Percentiles rank a stretch among this genome's conserved stretches.
Conservation (phyloP, 2,329 filamentous ascomycete genomes). For the Arthrobotrys iridis region DNA sequence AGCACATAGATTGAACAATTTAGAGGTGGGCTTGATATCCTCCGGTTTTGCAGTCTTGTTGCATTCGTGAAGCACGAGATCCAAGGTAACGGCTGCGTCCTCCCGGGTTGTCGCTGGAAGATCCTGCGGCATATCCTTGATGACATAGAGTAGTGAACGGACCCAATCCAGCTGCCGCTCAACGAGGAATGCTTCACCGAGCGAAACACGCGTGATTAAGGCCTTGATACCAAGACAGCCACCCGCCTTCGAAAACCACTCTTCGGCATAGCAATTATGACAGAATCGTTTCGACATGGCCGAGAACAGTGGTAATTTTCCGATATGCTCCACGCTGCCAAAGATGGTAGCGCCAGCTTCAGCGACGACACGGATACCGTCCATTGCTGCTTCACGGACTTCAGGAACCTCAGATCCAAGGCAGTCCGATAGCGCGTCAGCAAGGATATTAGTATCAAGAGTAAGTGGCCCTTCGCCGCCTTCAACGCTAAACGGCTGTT, state of each 20-base stretch:
- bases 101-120: constrained; percentile 87
- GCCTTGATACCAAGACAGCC: constrained; percentile 90
- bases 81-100: constrained; percentile 83
- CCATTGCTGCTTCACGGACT: constrained; percentile 83
- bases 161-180: constrained; percentile 87
- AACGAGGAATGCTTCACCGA: constrained; percentile 84
- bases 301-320: constrained; percentile 83
- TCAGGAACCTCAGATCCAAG: constrained; percentile 83
- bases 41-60: constrained; percentile 82
- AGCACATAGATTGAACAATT: constrained; percentile 79
- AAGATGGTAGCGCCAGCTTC: constrained; percentile 81
- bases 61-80: constrained; percentile 79
- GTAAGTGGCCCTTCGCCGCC: constrained; percentile 87
- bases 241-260: constrained; percentile 98
- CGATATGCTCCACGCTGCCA: constrained; percentile 75
- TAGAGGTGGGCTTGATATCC: constrained; percentile 74
- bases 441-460: constrained; percentile 85
- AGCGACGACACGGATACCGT: constrained; percentile 79
- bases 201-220: constrained; percentile 81
- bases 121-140: constrained; percentile 97
- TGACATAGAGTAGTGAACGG: constrained; percentile 91
- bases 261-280: constrained; percentile 95
- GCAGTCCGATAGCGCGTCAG: constrained; percentile 88
- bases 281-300: constrained; percentile 85
- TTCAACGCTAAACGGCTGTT: constrained; percentile 82